Evolutionary conservation across 108 stramenopile genomes (phyloP).

Genomic region (Skeletonema tropicum): DNA sequence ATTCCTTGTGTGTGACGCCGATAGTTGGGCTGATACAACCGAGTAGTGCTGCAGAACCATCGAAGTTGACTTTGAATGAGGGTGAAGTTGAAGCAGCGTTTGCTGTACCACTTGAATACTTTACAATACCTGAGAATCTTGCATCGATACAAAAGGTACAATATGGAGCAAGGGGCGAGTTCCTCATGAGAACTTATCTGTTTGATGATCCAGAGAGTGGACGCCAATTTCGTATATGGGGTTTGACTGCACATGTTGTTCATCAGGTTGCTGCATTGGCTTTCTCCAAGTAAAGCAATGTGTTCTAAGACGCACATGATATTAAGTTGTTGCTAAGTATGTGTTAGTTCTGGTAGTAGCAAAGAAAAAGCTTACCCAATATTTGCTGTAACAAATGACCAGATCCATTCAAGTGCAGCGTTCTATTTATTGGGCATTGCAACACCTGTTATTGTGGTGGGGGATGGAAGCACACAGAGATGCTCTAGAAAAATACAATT

Average conservation of each 20-base stretch:
- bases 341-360: not conserved
- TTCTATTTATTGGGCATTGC: not conserved
- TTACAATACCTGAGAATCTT: constrained; percentile 39
- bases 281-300: not conserved
- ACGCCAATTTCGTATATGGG: constrained; percentile 58
- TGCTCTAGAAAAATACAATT: constrained; percentile 11
- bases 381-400: not conserved
- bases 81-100: constrained; percentile 75
- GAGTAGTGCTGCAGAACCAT: constrained; percentile 38
- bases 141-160: constrained; percentile 15
- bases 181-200: constrained; percentile 58
- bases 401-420: not conserved
- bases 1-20: constrained; percentile 68
- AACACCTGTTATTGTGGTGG: not conserved
- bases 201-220: constrained; percentile 28
- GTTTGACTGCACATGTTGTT: constrained; percentile 69
- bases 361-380: not conserved
- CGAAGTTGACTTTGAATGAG: constrained; percentile 39
- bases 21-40: constrained; percentile 51
- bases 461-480: too few species aligned
- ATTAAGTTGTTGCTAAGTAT: not conserved
- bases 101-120: constrained; percentile 59
- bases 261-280: constrained; percentile 59
- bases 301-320: not conserved
- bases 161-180: constrained; percentile 47